Percentiles rank a stretch among this genome's conserved stretches.
Conservation (phyloP, 106 monocot genomes). For the Narthecium ossifragum region DNA sequence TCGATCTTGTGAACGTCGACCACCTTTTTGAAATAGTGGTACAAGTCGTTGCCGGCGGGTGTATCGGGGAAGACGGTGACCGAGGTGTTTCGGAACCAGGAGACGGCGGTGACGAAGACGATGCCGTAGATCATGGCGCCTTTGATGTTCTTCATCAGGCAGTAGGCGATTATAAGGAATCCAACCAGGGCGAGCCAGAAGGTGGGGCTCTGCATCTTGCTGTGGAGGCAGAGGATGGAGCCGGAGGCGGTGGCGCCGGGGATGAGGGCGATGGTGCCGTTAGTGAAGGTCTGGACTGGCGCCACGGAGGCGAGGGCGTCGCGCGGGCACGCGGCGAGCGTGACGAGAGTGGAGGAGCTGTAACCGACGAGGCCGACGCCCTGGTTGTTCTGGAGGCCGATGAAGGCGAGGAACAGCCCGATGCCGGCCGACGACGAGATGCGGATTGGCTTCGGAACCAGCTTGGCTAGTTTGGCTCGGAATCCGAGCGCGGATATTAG, state of each 20-base stretch:
- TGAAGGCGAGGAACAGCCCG: conserved; percentile 64
- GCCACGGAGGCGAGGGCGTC: conserved; percentile 40
- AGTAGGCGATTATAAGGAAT: conserved; percentile 57
- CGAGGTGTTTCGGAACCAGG: conserved; percentile 59
- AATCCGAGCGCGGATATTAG: conserved; percentile 43
- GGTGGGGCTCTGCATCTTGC: conserved; percentile 53
- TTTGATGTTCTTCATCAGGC: conserved; percentile 53
- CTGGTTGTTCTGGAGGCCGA: conserved; percentile 52
- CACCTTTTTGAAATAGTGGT: conserved; percentile 59
- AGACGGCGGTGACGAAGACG: conserved; percentile 56
- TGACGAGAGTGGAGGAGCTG: conserved; percentile 52
- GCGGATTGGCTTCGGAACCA: conserved; percentile 45
- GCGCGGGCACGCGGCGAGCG: conserved; percentile 47
- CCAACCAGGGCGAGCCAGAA: conserved; percentile 64
- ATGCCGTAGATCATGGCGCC: conserved; percentile 83
- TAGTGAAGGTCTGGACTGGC: conserved; percentile 35
- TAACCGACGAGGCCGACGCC: conserved; percentile 57
- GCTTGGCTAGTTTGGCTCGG: conserved; percentile 35
- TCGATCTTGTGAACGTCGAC: conserved; percentile 61
- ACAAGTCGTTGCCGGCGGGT: conserved; percentile 33
- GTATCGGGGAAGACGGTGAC: conserved; percentile 63
- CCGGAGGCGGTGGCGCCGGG: conserved; percentile 49
- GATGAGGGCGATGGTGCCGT: conserved; percentile 41
- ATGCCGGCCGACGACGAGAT: conserved; percentile 69
- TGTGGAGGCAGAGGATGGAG: conserved; percentile 43